Conservation (phyloP, 192 early-diverging fungal species). For the Phlyctochytrium arcticum region DNA sequence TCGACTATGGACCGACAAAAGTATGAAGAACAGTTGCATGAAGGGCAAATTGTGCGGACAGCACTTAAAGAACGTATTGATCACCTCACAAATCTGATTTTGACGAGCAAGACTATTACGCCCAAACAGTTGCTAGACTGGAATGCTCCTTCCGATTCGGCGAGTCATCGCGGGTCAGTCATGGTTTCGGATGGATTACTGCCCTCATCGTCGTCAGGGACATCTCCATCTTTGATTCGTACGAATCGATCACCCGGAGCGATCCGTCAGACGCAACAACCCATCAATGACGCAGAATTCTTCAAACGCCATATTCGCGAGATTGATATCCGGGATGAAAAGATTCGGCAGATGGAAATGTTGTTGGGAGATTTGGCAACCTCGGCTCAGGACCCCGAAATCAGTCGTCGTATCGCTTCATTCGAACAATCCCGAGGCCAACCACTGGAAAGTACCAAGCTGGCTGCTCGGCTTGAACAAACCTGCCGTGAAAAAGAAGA, state of each 20-base stretch:
- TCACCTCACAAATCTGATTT: conserved; percentile 77
- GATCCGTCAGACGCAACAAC: conserved; percentile 11
- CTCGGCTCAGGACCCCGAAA: conserved; percentile 5
- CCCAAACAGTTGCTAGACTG: conserved; percentile 46
- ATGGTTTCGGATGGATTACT: conserved; percentile 40
- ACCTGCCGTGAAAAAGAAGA: conserved; percentile 45
- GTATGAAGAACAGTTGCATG: conserved; percentile 45
- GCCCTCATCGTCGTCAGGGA: conserved; percentile 6
- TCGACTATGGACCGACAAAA: conserved; percentile 18
- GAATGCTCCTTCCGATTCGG: conserved; percentile 33
- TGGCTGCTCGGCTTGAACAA: too few species aligned
- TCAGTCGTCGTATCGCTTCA: not conserved
- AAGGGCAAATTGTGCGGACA: conserved; percentile 50
- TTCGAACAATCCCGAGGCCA: too few species aligned
- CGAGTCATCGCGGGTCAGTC: conserved; percentile 28
- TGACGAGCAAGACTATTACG: conserved; percentile 64
- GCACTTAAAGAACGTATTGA: conserved; percentile 82
- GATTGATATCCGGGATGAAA: conserved; percentile 40
- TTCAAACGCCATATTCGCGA: conserved; percentile 42
- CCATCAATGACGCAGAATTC: conserved; percentile 32
- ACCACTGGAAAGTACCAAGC: too few species aligned
- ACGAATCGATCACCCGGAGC: conserved; percentile 3
- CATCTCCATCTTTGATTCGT: not conserved
- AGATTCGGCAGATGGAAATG: conserved; percentile 40
- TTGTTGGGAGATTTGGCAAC: conserved; percentile 32